Conservation (phyloP, 2,329 filamentous ascomycete genomes). For the Zasmidium citrigriseum region DNA sequence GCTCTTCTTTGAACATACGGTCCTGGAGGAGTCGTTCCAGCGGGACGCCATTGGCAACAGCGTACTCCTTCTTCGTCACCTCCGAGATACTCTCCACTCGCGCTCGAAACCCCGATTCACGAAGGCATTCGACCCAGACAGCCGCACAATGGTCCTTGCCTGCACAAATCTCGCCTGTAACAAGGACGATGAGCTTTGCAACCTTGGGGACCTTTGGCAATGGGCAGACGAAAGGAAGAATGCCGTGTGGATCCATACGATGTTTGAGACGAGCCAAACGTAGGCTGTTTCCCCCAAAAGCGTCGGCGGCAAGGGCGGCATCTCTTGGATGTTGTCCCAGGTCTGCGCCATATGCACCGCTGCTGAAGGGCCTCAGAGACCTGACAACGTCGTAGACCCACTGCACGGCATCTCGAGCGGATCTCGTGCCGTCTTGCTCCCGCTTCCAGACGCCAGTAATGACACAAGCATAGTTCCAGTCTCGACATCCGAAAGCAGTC, state of each 20-base stretch:
- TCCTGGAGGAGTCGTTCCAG: conserved; percentile 51
- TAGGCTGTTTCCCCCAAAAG: conserved; percentile 58
- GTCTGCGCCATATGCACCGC: conserved; percentile 61
- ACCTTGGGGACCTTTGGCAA: conserved; percentile 42
- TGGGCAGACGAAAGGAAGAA: conserved; percentile 53
- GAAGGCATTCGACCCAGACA: conserved; percentile 48
- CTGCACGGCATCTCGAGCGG: conserved; percentile 40
- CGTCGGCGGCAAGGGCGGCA: conserved; percentile 49
- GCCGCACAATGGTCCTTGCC: conserved; percentile 64
- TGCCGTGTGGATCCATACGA: conserved; percentile 46
- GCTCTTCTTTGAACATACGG: conserved; percentile 63
- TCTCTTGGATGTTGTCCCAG: conserved; percentile 65
- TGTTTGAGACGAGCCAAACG: conserved; percentile 57
- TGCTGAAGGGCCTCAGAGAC: conserved; percentile 53
- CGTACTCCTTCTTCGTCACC: conserved; percentile 59
- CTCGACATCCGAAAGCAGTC: conserved; percentile 63
- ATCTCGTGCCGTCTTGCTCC: conserved; percentile 50
- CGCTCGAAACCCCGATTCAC: conserved; percentile 36
- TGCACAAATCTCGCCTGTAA: conserved; percentile 56
- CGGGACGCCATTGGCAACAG: conserved; percentile 51
- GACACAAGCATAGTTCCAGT: conserved; percentile 66
- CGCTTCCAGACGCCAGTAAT: conserved; percentile 64
- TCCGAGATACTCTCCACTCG: conserved; percentile 59
- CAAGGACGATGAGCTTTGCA: conserved; percentile 57
- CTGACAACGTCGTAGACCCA: conserved; percentile 60